Percentiles rank a stretch among this genome's conserved stretches.
phyloP scores from a whole-genome alignment of 2,329 filamentous ascomycete species.

The Aschersonia sp. region DNA sequence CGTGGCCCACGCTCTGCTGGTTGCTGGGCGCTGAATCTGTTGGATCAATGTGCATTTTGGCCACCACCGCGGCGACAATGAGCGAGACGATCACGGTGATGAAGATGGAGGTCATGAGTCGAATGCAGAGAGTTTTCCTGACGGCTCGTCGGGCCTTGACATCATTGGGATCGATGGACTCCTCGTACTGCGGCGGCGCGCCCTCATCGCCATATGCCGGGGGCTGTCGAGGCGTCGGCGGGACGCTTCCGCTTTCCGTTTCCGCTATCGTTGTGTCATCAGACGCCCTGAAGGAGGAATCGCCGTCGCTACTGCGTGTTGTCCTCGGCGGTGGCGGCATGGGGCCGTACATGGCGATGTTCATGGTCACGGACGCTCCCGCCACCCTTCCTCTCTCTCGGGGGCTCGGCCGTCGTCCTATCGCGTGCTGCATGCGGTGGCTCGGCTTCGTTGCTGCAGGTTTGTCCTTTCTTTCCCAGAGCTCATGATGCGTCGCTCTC shows the following conservation, averaged over 20 bases:
- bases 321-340: conserved; percentile 1
- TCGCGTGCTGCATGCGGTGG: neutral
- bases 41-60: conserved; percentile 7
- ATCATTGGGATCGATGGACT: conserved; percentile 2
- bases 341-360: conserved; percentile 4
- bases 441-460: neutral
- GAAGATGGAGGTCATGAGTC: conserved; percentile 10
- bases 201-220: conserved; percentile 9
- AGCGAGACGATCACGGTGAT: conserved; percentile 10
- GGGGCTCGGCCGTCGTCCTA: no score
- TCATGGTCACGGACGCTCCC: conserved; percentile 3
- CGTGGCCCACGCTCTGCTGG: conserved; percentile 1
- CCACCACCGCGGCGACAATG: conserved; percentile 11
- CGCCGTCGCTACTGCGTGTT: conserved; percentile 2
- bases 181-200: conserved; percentile 7
- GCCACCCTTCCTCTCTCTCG: no score
- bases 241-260: conserved; percentile 3
- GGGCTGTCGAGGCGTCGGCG: conserved; percentile 6
- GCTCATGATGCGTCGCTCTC: no score
- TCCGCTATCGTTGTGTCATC: conserved; percentile 6
- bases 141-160: conserved; percentile 4
- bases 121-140: conserved; percentile 8
- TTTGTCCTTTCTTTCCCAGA: neutral
- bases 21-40: neutral
- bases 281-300: neutral